These are phyloP conservation scores for Yamadazyma atlantica DNA, from an alignment of 1,139 yeast species.

Conservation along the genomic window DNA sequence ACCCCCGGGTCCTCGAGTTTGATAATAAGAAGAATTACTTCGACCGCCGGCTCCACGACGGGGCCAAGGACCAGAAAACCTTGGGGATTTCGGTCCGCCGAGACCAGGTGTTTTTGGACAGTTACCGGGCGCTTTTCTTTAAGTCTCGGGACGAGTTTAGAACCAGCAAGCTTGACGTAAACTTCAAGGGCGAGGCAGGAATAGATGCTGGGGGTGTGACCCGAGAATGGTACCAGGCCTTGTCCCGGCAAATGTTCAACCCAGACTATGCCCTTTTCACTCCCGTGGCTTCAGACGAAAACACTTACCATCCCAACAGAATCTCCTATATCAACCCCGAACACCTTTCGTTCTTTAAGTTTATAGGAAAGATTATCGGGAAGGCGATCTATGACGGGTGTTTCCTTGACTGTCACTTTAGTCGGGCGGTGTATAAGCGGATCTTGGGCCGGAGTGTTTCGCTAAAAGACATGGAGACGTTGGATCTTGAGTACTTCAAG, in stretches of 20 bases:
- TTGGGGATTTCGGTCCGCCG: conserved; percentile 73
- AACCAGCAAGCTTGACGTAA: conserved; percentile 71
- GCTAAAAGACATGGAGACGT: conserved; percentile 90
- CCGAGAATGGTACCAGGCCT: conserved; percentile 95
- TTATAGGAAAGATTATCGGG: conserved; percentile 92
- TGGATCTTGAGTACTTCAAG: conserved; percentile 90
- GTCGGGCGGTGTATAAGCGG: conserved; percentile 90
- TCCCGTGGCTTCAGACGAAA: conserved; percentile 89
- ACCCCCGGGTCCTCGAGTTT: conserved; percentile 88
- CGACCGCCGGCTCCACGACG: conserved; percentile 64
- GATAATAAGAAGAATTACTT: conserved; percentile 91
- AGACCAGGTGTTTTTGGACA: conserved; percentile 89
- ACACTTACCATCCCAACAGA: conserved; percentile 94
- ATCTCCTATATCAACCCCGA: conserved; percentile 93
- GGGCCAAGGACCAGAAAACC: conserved; percentile 44
- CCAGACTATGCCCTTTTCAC: conserved; percentile 93
- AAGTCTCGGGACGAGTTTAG: conserved; percentile 76
- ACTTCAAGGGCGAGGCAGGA: conserved; percentile 91
- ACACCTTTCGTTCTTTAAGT: conserved; percentile 88
- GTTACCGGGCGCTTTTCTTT: conserved; percentile 81
- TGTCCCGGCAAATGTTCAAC: conserved; percentile 93
- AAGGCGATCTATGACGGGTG: conserved; percentile 90
- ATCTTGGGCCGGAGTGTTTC: conserved; percentile 80
- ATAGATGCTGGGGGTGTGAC: conserved; percentile 99
- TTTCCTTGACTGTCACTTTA: conserved; percentile 90